phyloP scores from a whole-genome alignment of 2,329 filamentous ascomycete genomes.

The Aureobasidium pullulans region DNA sequence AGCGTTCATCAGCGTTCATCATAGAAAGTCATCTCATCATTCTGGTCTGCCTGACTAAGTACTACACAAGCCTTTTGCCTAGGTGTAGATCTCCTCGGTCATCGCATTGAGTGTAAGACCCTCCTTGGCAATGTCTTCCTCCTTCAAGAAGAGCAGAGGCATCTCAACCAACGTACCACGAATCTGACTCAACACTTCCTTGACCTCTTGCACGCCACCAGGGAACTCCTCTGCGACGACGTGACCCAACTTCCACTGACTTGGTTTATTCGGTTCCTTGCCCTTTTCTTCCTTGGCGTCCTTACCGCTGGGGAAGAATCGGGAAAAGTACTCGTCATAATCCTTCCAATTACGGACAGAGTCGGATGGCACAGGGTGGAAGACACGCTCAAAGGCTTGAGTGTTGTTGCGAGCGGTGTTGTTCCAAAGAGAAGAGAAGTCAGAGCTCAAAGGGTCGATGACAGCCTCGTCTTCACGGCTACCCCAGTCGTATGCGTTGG shows the following conservation, averaged over 20 bases:
- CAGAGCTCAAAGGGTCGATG: conserved; percentile 61
- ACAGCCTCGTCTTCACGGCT: conserved; percentile 50
- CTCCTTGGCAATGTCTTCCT: conserved; percentile 79
- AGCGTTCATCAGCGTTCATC: neutral
- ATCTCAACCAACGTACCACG: conserved; percentile 67
- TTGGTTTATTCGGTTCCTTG: conserved; percentile 26
- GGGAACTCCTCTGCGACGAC: conserved; percentile 55
- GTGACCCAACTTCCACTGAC: conserved; percentile 75
- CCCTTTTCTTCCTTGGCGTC: conserved; percentile 39
- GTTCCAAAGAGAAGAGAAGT: conserved; percentile 67
- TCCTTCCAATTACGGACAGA: conserved; percentile 62
- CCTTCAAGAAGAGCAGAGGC: conserved; percentile 79
- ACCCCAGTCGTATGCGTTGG: conserved; percentile 46
- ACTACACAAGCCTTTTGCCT: neutral
- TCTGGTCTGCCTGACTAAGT: neutral
- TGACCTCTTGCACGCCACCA: conserved; percentile 40
- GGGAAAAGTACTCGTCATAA: conserved; percentile 64
- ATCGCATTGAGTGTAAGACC: conserved; percentile 52
- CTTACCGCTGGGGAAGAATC: conserved; percentile 50
- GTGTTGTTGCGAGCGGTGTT: conserved; percentile 69
- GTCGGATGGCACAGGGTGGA: conserved; percentile 71
- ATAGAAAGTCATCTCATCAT: neutral
- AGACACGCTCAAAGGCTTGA: conserved; percentile 69
- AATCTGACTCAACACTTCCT: conserved; percentile 65
- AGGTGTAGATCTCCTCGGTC: conserved; percentile 5